These are phyloP conservation scores for Neonectria hederae DNA, from an alignment of 2,329 filamentous ascomycete species.

Conservation along the genomic window DNA sequence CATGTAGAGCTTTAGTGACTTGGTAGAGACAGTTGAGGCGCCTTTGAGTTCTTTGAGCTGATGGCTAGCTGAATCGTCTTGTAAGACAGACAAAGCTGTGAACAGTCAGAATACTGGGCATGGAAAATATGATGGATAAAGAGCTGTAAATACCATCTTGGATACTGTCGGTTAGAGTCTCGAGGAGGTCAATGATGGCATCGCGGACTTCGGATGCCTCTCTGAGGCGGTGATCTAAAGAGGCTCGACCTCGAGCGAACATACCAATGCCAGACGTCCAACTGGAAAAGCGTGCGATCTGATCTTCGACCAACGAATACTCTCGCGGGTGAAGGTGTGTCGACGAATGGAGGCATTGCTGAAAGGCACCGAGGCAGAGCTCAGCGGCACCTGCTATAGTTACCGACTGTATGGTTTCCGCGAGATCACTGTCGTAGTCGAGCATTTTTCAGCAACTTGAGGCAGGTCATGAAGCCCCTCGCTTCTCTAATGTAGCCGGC, in stretches of 20 bases:
- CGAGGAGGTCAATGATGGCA: slow-evolving; percentile 23
- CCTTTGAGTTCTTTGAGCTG: neutral
- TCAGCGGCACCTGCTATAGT: neutral
- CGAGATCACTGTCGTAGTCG: neutral
- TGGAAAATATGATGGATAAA: neutral
- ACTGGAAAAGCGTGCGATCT: slow-evolving; percentile 30
- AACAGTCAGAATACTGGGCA: neutral
- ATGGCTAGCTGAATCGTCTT: neutral
- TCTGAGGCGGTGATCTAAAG: slow-evolving; percentile 31
- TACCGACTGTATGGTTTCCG: neutral
- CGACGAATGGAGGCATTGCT: neutral
- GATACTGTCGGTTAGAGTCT: slow-evolving; percentile 19
- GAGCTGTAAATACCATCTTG: slow-evolving; percentile 1
- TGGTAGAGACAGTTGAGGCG: neutral
- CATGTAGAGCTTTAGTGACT: neutral
- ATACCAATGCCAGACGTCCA: slow-evolving; percentile 28
- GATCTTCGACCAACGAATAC: slow-evolving; percentile 24
- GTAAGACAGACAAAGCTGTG: neutral
- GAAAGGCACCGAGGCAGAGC: neutral
- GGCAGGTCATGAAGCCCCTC: neutral
- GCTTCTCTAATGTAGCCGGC: too few relatives aligned
- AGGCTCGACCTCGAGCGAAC: slow-evolving; percentile 14
- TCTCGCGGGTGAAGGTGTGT: neutral
- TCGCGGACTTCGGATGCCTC: slow-evolving; percentile 21
- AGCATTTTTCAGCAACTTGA: neutral